Percentiles rank a stretch among this genome's conserved stretches.
These are phyloP conservation scores for Cubamyces lactineus DNA, from an alignment of 768 basidiomycete genomes.

Conservation along the genomic window DNA sequence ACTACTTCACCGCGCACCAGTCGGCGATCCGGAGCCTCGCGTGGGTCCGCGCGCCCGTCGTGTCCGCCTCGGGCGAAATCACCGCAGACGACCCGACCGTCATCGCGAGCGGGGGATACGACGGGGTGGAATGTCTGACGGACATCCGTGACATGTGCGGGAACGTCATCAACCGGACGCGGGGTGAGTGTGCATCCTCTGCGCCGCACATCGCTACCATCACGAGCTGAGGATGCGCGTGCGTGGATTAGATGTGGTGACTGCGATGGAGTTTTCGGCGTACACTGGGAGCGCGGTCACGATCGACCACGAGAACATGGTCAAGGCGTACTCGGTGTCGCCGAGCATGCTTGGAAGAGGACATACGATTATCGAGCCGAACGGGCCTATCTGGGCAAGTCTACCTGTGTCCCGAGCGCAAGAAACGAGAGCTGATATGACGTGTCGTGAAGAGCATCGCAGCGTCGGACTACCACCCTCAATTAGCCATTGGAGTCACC, in stretches of 20 bases:
- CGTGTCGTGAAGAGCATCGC: slow-evolving; percentile 55
- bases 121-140: slow-evolving; percentile 74
- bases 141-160: slow-evolving; percentile 76
- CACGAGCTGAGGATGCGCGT: too few relatives aligned
- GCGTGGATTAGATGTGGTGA: slow-evolving; percentile 85
- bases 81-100: slow-evolving; percentile 65
- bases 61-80: slow-evolving; percentile 48
- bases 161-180: slow-evolving; percentile 73
- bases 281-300: slow-evolving; percentile 72
- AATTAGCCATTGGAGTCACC: slow-evolving; percentile 77
- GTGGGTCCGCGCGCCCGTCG: slow-evolving; percentile 74
- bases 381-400: slow-evolving; percentile 84
- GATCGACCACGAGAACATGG: slow-evolving; percentile 81
- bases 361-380: slow-evolving; percentile 70
- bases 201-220: too few relatives aligned
- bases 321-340: slow-evolving; percentile 74
- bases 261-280: slow-evolving; percentile 64
- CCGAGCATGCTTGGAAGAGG: slow-evolving; percentile 76
- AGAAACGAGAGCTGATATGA: not conserved
- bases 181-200: slow-evolving; percentile 50
- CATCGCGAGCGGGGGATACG: slow-evolving; percentile 78
- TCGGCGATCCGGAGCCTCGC: slow-evolving; percentile 75
- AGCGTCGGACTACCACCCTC: slow-evolving; percentile 86
- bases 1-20: slow-evolving; percentile 76
- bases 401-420: not conserved